Conservation (phyloP, 306 rosid genomes). For the Rubus idaeus region DNA sequence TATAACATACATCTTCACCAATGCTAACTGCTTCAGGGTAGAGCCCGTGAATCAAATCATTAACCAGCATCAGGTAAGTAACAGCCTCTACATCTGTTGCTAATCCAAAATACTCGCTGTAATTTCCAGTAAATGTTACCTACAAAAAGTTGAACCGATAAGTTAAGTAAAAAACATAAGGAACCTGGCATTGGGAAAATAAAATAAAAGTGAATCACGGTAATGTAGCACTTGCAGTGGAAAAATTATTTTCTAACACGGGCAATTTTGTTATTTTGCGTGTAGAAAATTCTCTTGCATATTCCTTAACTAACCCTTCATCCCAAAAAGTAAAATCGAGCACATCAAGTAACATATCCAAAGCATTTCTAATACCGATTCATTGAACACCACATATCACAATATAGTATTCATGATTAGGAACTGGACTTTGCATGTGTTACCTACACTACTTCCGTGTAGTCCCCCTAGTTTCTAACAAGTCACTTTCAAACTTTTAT, state of each 20-base stretch:
- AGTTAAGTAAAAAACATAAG: conserved; percentile 1
- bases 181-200: not conserved
- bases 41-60: conserved; percentile 95
- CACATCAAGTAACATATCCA: not conserved
- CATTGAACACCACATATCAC: not conserved
- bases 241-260: not conserved
- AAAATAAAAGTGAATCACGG: not conserved
- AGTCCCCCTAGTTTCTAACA: not conserved
- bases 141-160: conserved; percentile 24
- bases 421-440: not conserved
- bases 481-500: not conserved
- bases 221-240: not conserved
- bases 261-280: not conserved
- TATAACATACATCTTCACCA: conserved; percentile 93
- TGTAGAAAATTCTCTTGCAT: not conserved
- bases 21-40: conserved; percentile 81
- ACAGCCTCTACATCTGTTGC: conserved; percentile 96
- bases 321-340: not conserved
- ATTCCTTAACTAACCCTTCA: not conserved
- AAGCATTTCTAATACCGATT: not conserved
- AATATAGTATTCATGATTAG: not conserved
- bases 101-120: conserved; percentile 79
- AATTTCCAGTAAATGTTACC: conserved; percentile 93
- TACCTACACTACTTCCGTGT: not conserved
- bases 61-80: conserved; percentile 90